Evolutionary conservation across 257 asterid species (phyloP).

Genomic region (Jaltomata sinuosa): DNA sequence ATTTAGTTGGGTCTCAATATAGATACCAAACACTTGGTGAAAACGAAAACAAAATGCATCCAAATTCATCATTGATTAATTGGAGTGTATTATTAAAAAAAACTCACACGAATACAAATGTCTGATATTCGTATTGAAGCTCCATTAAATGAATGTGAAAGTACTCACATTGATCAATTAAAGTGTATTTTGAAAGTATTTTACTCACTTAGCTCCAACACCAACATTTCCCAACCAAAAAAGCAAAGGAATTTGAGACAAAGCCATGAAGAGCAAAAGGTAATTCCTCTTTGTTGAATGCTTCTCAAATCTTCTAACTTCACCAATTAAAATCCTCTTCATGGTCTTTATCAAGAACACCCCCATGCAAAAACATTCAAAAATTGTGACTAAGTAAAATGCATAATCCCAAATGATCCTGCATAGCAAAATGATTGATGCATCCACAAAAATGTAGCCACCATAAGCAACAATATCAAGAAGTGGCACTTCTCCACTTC

Average conservation of each 20-base stretch:
- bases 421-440: constrained; percentile 13
- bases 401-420: constrained; percentile 14
- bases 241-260: constrained; percentile 24
- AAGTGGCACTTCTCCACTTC: constrained; percentile 25
- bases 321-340: constrained; percentile 19
- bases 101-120: too few relatives aligned
- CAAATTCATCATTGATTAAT: not conserved
- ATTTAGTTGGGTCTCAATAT: too few relatives aligned
- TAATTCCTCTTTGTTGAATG: constrained; percentile 21
- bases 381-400: constrained; percentile 11
- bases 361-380: constrained; percentile 22
- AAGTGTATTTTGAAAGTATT: not conserved
- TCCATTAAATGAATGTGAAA: too few relatives aligned
- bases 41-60: too few relatives aligned
- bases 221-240: constrained; percentile 23
- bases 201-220: not conserved
- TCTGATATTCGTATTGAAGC: too few relatives aligned
- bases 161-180: too few relatives aligned
- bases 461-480: constrained; percentile 25
- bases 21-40: too few relatives aligned
- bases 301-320: constrained; percentile 13
- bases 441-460: constrained; percentile 19
- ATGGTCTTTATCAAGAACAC: constrained; percentile 23
- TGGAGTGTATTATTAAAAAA: not conserved
- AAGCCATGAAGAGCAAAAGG: constrained; percentile 21